A percentile compares a stretch with the other conserved stretches of the same genome.
These are phyloP conservation scores for Pisolithus sp. DNA, from an alignment of 768 basidiomycete genomes.

Conservation along the genomic window DNA sequence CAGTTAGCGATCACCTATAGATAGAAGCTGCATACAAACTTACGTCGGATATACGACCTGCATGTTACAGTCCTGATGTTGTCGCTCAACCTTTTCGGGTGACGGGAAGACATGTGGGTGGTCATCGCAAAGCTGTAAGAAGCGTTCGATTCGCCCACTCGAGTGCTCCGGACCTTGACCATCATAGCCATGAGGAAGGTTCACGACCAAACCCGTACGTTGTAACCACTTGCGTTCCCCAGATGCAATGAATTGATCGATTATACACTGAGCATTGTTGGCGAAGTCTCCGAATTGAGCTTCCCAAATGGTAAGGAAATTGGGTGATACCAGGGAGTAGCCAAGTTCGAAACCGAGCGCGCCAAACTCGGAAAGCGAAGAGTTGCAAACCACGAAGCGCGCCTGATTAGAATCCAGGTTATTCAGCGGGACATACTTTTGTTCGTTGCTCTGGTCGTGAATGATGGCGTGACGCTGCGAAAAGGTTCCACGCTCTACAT, in stretches of 20 bases:
- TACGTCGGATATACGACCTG: conserved; percentile 97
- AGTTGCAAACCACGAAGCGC: conserved; percentile 94
- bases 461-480: conserved; percentile 96
- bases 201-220: conserved; percentile 84
- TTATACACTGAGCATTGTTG: conserved; percentile 95
- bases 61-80: conserved; percentile 99
- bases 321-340: conserved; percentile 95
- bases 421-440: conserved; percentile 85
- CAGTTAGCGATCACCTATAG: conserved; percentile 5
- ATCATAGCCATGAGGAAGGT: conserved; percentile 92
- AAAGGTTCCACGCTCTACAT: conserved; percentile 98
- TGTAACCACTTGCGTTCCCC: conserved; percentile 98
- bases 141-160: conserved; percentile 89
- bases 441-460: conserved; percentile 91
- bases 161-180: conserved; percentile 99
- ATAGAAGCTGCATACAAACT: conserved; percentile 24
- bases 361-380: conserved; percentile 92
- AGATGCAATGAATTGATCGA: conserved; percentile 97
- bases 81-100: conserved; percentile 82
- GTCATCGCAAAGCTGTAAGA: conserved; percentile 96
- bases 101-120: conserved; percentile 89
- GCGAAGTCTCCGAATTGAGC: conserved; percentile 99
- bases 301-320: conserved; percentile 93
- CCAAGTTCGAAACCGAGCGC: conserved; percentile 95
- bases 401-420: conserved; percentile 85